Evolutionary conservation across 306 rosid species (phyloP), one percentile per base, ranked within the genome.

Genomic region (Trifolium dubium): DNA sequence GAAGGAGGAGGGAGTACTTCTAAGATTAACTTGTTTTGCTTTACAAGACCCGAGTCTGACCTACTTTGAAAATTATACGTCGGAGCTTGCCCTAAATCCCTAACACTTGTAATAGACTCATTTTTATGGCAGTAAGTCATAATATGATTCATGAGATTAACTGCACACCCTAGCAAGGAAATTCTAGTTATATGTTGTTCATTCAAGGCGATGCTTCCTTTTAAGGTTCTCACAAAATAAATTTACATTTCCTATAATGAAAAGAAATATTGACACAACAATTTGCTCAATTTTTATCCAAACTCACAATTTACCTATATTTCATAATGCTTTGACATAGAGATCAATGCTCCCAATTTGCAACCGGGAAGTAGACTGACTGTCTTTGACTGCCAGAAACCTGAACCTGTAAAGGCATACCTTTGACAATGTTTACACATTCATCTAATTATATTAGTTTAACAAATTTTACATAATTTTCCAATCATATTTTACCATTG

Each of bases 301-400:
- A 55, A 55, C 51, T 49, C 31, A 40, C 18, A 67, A 35, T 56
- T 65, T 6, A 17, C 72, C 73, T 53, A 53, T 31, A 54, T 13
- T 77, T 74, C 32, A 81, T 18, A 13, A 30, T 68, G 74, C 56
- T 74, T 72, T 78, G 12, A 87, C 81, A 69, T 84, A 94, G 74
- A 94, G 88, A 77, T 94, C 96, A 79, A 94, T 88, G 87, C 91
- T 89, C 41, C 95, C 95, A 29, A 94, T 44, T 85, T 94, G 98
- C 71, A 91, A 83, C 82, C 94, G 87, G 9, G 97, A 84, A 73
- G 66, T 91, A 3, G 94, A 83, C 8, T 82, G 73, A 40, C 58
- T 29, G 61, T 91, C 91, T 77, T 83, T 81, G 54, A 82, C 92
- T 5, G 91, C 80, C 75, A 89, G 73, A 85, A 94, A 94, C 72